Percentiles rank a stretch among this genome's conserved stretches.
Evolutionary conservation across 2,329 filamentous ascomycete species (phyloP).

Genomic region (Epichloe typhina): DNA sequence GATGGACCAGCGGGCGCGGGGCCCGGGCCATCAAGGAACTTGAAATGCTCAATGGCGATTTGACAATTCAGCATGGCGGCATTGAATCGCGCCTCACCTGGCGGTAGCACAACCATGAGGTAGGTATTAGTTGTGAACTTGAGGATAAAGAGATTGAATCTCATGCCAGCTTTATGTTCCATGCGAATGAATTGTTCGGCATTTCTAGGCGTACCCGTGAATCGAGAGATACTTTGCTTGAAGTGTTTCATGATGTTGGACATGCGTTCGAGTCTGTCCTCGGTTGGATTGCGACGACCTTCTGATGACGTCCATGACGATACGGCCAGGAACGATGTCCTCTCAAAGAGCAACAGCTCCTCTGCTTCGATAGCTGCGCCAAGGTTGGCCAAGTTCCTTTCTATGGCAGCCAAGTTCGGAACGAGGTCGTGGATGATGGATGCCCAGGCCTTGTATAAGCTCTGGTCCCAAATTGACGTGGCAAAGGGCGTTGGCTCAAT

Average conservation of each 20-base stretch:
- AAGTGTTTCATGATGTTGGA: slow-evolving; percentile 98
- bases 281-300: slow-evolving; percentile 71
- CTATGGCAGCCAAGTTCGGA: slow-evolving; percentile 82
- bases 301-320: slow-evolving; percentile 71
- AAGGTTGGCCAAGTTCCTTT: slow-evolving; percentile 69
- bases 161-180: slow-evolving; percentile 61
- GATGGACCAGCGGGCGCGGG: slow-evolving; percentile 14
- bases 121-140: slow-evolving; percentile 98
- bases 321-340: slow-evolving; percentile 93
- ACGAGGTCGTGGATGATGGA: slow-evolving; percentile 96
- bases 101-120: slow-evolving; percentile 80
- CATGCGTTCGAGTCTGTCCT: slow-evolving; percentile 84
- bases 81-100: slow-evolving; percentile 85
- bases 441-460: slow-evolving; percentile 94
- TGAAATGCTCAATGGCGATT: slow-evolving; percentile 73
- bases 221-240: slow-evolving; percentile 70
- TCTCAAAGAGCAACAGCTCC: slow-evolving; percentile 88
- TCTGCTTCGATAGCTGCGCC: slow-evolving; percentile 81
- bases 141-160: slow-evolving; percentile 88
- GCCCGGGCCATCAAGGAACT: slow-evolving; percentile 43
- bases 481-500: slow-evolving; percentile 77
- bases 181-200: slow-evolving; percentile 71
- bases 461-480: slow-evolving; percentile 98
- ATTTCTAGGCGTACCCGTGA: slow-evolving; percentile 68
- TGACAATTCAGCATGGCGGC: slow-evolving; percentile 81